A percentile compares a stretch with the other conserved stretches of the same genome.
Evolutionary conservation across 371 early-diverging fungal species (phyloP).

Genomic region (Apophysomyces sp.): DNA sequence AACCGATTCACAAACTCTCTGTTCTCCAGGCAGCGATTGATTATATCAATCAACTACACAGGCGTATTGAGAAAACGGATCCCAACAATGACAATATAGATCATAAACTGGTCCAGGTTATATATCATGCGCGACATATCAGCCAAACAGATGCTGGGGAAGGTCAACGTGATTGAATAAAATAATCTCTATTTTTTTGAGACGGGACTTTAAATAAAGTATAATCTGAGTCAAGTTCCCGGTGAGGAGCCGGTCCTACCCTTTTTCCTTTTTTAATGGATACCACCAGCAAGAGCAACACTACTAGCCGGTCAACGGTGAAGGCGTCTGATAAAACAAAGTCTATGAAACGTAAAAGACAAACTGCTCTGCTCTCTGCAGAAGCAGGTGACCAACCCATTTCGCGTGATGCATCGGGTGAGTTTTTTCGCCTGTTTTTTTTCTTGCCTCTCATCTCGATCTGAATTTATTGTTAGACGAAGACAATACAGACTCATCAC

Average conservation of each 20-base stretch:
- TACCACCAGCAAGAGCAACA: background rate
- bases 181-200: too few species aligned
- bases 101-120: background rate
- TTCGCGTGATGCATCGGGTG: slow-evolving; percentile 19
- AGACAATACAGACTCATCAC: slow-evolving; percentile 8
- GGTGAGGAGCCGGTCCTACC: background rate
- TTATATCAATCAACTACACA: slow-evolving; percentile 51
- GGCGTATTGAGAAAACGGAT: background rate
- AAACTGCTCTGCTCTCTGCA: background rate
- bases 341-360: background rate
- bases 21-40: slow-evolving; percentile 75
- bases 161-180: background rate
- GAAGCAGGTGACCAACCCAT: slow-evolving; percentile 7
- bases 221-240: background rate
- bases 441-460: background rate
- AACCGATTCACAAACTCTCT: slow-evolving; percentile 60
- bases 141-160: background rate
- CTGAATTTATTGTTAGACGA: slow-evolving; percentile 3
- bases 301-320: background rate
- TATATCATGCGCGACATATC: background rate
- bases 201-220: too few species aligned
- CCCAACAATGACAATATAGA: background rate
- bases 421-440: background rate
- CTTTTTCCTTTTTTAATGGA: background rate
- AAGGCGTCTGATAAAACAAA: background rate